phyloP scores from a whole-genome alignment of 805 yeast genomes.

The Candida xiaguanensis region DNA sequence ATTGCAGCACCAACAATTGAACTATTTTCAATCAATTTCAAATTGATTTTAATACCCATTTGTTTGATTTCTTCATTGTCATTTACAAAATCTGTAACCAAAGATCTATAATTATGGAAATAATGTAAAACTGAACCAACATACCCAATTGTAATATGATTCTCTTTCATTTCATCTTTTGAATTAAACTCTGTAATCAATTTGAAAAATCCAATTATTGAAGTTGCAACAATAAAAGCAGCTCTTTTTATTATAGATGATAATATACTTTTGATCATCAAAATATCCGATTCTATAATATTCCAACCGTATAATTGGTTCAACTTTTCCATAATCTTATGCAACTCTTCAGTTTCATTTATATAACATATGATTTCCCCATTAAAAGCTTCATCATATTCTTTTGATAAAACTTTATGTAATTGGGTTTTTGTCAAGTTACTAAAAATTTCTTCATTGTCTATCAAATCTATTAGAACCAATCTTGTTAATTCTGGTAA shows the following conservation, averaged over 20 bases:
- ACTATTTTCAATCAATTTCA: conserved; percentile 42
- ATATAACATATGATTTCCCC: conserved; percentile 42
- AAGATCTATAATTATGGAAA: conserved; percentile 35
- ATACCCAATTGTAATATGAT: conserved; percentile 38
- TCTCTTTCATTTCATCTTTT: conserved; percentile 15
- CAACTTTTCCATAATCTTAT: conserved; percentile 17
- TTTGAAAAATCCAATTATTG: conserved; percentile 36
- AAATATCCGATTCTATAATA: conserved; percentile 26
- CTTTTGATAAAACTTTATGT: conserved; percentile 6
- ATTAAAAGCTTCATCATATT: conserved; percentile 29
- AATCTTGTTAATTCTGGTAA: conserved; percentile 51
- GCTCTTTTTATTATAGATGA: conserved; percentile 42
- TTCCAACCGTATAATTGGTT: conserved; percentile 20
- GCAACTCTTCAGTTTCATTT: conserved; percentile 24
- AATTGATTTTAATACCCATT: conserved; percentile 30
- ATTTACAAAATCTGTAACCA: conserved; percentile 21
- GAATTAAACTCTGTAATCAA: conserved; percentile 19
- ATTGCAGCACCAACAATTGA: conserved; percentile 54
- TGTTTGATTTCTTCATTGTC: conserved; percentile 21
- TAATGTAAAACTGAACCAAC: conserved; percentile 51
- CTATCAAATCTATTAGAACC: conserved; percentile 33
- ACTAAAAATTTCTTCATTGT: conserved; percentile 23
- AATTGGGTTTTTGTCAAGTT: conserved; percentile 13
- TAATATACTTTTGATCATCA: conserved; percentile 27
- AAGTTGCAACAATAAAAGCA: conserved; percentile 39